A percentile compares a stretch with the other conserved stretches of the same genome.
Evolutionary conservation across 2,329 filamentous ascomycete genomes (phyloP).

Genomic region (Aspergillus fumigatiaffinis): DNA sequence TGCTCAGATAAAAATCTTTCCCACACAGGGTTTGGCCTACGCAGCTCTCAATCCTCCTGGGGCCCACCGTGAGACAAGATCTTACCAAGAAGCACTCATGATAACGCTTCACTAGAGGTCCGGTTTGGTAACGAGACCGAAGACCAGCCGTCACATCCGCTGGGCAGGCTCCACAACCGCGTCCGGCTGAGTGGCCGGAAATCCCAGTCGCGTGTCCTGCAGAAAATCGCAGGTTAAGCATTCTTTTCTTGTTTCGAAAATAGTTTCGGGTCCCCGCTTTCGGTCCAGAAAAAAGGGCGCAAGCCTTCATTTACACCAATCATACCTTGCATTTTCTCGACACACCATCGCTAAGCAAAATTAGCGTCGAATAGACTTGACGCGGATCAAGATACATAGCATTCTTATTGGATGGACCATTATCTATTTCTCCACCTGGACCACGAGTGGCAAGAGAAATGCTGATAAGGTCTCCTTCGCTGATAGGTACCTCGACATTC

Average conservation of each 20-base stretch:
- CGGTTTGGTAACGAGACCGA: neutral
- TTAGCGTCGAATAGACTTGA: neutral
- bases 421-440: neutral
- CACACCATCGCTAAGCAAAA: neutral
- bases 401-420: neutral
- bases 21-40: conserved; percentile 1
- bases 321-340: neutral
- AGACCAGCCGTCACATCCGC: neutral
- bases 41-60: neutral
- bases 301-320: neutral
- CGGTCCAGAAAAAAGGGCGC: neutral
- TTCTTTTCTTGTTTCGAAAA: conserved; percentile 11
- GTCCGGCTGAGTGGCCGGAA: conserved; percentile 3
- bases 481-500: neutral
- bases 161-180: neutral
- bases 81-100: neutral
- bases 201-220: conserved; percentile 7
- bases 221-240: neutral
- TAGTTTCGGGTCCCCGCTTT: neutral
- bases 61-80: conserved; percentile 9
- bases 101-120: neutral
- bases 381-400: neutral
- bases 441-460: neutral
- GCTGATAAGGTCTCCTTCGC: neutral
- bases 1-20: conserved; percentile 7